Evolutionary conservation across 2,329 filamentous ascomycete species (phyloP).

Genomic region (Coniochaeta sp.): DNA sequence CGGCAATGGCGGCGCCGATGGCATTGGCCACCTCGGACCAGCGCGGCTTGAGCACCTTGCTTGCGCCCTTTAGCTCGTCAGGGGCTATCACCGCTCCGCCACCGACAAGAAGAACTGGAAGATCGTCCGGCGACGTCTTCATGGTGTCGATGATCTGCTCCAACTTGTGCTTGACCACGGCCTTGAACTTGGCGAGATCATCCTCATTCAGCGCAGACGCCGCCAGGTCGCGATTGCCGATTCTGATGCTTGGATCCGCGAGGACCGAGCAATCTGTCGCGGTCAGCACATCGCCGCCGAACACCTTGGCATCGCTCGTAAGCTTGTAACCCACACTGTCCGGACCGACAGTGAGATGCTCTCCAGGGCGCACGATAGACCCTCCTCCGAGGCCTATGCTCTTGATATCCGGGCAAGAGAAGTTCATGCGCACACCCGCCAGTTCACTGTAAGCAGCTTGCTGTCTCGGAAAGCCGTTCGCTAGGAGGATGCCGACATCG

Average conservation of each 20-base stretch:
- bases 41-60: constrained; percentile 46
- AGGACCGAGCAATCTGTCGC: constrained; percentile 48
- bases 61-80: constrained; percentile 46
- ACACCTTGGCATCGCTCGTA: constrained; percentile 44
- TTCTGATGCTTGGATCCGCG: constrained; percentile 21
- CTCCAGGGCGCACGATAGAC: constrained; percentile 39
- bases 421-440: constrained; percentile 57
- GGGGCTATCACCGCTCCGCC: constrained; percentile 55
- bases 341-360: constrained; percentile 42
- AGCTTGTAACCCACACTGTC: constrained; percentile 57
- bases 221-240: constrained; percentile 34
- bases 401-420: constrained; percentile 49
- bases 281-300: constrained; percentile 49
- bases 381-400: constrained; percentile 55
- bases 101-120: constrained; percentile 56
- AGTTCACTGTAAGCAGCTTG: constrained; percentile 56
- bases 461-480: constrained; percentile 57
- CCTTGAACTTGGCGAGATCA: constrained; percentile 30
- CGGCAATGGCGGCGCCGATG: constrained; percentile 56
- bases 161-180: constrained; percentile 40
- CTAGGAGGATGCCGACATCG: constrained; percentile 53
- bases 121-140: constrained; percentile 53
- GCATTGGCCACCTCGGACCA: constrained; percentile 58
- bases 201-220: constrained; percentile 20
- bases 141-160: constrained; percentile 53